Base-by-base conservation (phyloP, 805 yeast species). In the Starmerella gropengiesseri region DNA sequence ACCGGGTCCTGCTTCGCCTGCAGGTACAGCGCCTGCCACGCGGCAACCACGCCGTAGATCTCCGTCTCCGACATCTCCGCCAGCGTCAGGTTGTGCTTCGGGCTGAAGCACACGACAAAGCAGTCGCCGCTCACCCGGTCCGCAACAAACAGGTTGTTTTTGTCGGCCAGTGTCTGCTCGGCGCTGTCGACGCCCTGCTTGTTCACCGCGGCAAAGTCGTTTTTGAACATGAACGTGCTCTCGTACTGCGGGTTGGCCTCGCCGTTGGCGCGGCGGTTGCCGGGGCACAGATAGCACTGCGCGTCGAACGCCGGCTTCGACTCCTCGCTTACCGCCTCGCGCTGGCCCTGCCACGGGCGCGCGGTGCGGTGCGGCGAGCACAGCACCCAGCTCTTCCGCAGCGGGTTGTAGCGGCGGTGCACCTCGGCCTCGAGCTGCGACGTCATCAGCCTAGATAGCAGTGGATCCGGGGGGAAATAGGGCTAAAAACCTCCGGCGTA, bases 261-360 rank as follows among this genome's bases (percentile, higher is more conserved):
- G 17, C 81, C 83, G 14, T 75, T 69, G 20, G 81, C 79, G 36
- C 89, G 68, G 11, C 62, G 59, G 57, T 80, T 80, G 3, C 83
- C 76, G 1, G 87, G 86, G 60, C 87, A 80, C 48, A 80, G 63
- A 59, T 74, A 80, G 61, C 89, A 80, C 49, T 70, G 70, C 17
- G 71, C 71, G 53, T 80, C 87, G 55, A 73, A 78, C 26, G 51
- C 62, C 4, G 82, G 80, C 48, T 69, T 63, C 22, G 58, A 52
- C 13, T 62, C 65, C 34, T 59, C 64, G 41, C 58, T 53, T 13
- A 67, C 58, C 27, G 64, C 65, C 56, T 80, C 87, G 49, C 75
- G 68, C 48, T 77, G 82, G 28, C 87, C 87, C 58, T 75, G 81
- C 87, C 87, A 80, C 17, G 89, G 87, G 51, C 89, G 67, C 59